Evolutionary conservation across 1,284 basidiomycete genomes (phyloP).

Genomic region (Pholiota adiposa): DNA sequence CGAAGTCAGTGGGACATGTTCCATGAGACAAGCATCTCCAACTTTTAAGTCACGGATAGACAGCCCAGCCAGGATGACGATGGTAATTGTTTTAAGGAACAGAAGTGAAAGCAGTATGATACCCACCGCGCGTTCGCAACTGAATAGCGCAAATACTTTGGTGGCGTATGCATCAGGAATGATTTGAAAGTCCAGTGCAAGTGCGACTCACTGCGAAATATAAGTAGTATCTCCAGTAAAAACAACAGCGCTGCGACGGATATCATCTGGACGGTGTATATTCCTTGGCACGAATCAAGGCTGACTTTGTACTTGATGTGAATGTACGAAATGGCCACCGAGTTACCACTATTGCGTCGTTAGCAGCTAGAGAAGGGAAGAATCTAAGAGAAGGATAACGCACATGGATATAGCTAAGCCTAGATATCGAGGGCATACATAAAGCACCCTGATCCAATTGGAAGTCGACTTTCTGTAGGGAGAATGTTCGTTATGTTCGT

Average conservation of each 20-base stretch:
- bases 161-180: neutral
- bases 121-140: neutral
- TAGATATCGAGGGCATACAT: conserved; percentile 4
- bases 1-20: neutral
- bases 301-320: conserved; percentile 3
- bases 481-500: too few species aligned
- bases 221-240: conserved; percentile 1
- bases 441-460: neutral
- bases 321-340: neutral
- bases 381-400: neutral
- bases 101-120: neutral
- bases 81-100: neutral
- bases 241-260: neutral
- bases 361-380: neutral
- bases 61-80: neutral
- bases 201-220: neutral
- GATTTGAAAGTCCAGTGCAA: neutral
- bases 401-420: conserved; percentile 2
- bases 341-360: neutral
- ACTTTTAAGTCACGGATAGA: neutral
- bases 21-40: conserved; percentile 1
- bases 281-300: neutral
- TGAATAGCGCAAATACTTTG: conserved; percentile 6
- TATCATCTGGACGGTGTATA: neutral
- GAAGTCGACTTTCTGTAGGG: neutral